Base-by-base conservation (phyloP, 495 filamentous ascomycete genomes). In the Polyplosphaeria fusca region DNA sequence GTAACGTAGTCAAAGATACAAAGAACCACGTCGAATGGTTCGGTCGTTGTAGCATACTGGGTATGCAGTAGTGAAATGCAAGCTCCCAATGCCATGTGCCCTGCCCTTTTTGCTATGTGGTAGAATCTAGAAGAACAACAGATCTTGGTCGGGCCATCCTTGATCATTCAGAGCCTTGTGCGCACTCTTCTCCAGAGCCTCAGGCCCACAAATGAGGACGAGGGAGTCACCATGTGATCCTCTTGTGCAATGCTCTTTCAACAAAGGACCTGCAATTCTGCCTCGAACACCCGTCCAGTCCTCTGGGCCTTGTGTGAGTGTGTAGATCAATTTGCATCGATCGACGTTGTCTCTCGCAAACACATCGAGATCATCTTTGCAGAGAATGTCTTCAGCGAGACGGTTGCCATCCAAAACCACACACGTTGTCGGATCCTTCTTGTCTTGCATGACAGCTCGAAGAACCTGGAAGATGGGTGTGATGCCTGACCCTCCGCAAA, bases 401-500 rank as follows among this genome's bases (percentile, higher is more conserved):
- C 89, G 70, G 64, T 96, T 97, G 0, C 91, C 89, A 64, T 95
- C 77, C 0, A 96, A 73, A 0, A 97, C 79, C 9, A 86, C 66
- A 64, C 91, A 94, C 0, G 63, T 68, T 0, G 84, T 86, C 0
- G 66, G 56, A 67, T 87, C 85, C 9, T 76, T 59, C 2, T 55
- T 51, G 60, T 88, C 78, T 41, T 79, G 74, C 72, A 89, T 80
- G 1, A 93, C 81, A 3, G 89, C 88, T 25, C 89, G 76, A 30
- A 96, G 75, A 0, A 96, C 89, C 59, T 95, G 88, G 73, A 86
- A 95, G 51, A 96, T 87, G 0, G 92, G 92, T 37, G 92, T 97
- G 63, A 97, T 88, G 2, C 92, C 92, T 2, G 82, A 88, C 30
- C 92, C 92, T 25, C 80, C 92, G 58, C 88, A 93, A 45, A 97